A percentile compares a stretch with the other conserved stretches of the same genome.
phyloP scores from a whole-genome alignment of 148 eudicot species.

The Oxyria digyna region DNA sequence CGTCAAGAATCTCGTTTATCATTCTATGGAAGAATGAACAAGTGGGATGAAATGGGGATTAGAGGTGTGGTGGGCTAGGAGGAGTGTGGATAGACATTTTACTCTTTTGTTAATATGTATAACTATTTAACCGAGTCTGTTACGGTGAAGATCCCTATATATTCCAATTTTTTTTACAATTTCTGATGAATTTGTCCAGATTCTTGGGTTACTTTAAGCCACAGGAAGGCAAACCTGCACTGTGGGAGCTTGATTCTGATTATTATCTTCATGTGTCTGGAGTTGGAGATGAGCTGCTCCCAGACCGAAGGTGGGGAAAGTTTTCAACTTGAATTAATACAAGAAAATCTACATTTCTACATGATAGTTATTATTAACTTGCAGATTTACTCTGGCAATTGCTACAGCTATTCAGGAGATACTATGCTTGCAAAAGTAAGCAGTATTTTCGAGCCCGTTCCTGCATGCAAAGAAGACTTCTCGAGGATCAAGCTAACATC shows the following conservation, averaged over 20 bases:
- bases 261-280: constrained; percentile 97
- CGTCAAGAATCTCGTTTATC: background rate
- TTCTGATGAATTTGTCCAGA: constrained; percentile 22
- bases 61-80: background rate
- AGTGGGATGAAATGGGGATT: background rate
- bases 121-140: background rate
- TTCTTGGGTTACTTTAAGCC: constrained; percentile 98
- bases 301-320: constrained; percentile 32
- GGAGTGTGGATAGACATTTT: background rate
- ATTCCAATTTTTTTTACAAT: background rate
- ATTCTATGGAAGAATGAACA: background rate
- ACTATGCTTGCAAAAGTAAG: constrained; percentile 25
- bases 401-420: constrained; percentile 34
- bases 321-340: background rate
- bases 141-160: background rate
- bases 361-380: background rate
- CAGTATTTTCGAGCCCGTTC: constrained; percentile 55
- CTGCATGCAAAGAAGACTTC: constrained; percentile 90
- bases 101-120: no score
- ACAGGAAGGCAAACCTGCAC: constrained; percentile 92
- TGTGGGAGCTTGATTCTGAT: constrained; percentile 99
- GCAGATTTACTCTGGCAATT: background rate
- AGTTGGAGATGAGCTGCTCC: constrained; percentile 59
- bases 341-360: background rate
- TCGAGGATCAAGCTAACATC: constrained; percentile 73